phyloP scores from a whole-genome alignment of 2,329 filamentous ascomycete genomes.

The Cladosporium sp. region DNA sequence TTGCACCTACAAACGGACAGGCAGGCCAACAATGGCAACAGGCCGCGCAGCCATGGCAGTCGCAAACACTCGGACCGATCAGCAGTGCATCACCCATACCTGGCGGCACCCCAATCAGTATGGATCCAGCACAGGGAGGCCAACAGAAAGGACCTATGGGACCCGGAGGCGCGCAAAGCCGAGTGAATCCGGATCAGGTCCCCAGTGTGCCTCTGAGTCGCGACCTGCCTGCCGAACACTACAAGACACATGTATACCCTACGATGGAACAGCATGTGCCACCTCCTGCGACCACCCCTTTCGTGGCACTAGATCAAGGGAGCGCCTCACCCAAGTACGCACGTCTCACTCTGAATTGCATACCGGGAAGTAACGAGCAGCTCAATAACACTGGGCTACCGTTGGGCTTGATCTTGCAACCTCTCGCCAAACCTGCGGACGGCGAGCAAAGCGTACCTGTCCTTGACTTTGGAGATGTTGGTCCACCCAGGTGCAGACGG shows the following conservation, averaged over 20 bases:
- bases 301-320: slow-evolving; percentile 92
- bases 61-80: slow-evolving; percentile 27
- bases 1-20: slow-evolving; percentile 57
- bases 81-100: slow-evolving; percentile 23
- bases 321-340: slow-evolving; percentile 95
- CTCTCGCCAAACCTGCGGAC: slow-evolving; percentile 76
- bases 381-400: slow-evolving; percentile 79
- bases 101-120: slow-evolving; percentile 32
- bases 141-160: slow-evolving; percentile 28
- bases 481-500: slow-evolving; percentile 86
- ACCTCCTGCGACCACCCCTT: slow-evolving; percentile 83
- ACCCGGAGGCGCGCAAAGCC: slow-evolving; percentile 57
- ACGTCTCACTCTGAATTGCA: slow-evolving; percentile 88
- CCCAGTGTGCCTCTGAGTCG: slow-evolving; percentile 85
- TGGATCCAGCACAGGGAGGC: slow-evolving; percentile 26
- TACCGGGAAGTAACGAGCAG: slow-evolving; percentile 79
- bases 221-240: slow-evolving; percentile 80
- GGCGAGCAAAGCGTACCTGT: slow-evolving; percentile 88
- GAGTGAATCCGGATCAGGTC: slow-evolving; percentile 87
- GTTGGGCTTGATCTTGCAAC: slow-evolving; percentile 84
- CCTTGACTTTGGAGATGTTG: slow-evolving; percentile 88
- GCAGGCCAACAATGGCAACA: slow-evolving; percentile 39
- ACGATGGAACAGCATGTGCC: slow-evolving; percentile 94
- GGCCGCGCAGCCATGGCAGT: slow-evolving; percentile 39
- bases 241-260: slow-evolving; percentile 83